Conservation (phyloP, 805 yeast genomes). For the Ogataea nakhonphanomensis region DNA sequence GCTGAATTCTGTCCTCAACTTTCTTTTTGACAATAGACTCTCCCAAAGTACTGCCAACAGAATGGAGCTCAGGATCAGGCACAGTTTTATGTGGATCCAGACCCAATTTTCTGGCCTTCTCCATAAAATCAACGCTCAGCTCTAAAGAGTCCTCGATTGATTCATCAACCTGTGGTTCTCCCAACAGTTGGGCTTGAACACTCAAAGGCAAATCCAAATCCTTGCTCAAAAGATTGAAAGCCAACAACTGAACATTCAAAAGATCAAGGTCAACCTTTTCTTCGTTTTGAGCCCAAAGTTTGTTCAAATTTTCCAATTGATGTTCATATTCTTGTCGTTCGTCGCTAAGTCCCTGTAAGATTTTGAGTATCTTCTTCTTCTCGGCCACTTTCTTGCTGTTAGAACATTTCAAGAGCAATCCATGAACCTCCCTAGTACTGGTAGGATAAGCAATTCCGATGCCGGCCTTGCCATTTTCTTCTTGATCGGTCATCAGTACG, state of each 20-base stretch:
- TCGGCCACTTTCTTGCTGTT: slow-evolving; percentile 32
- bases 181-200: slow-evolving; percentile 39
- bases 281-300: slow-evolving; percentile 23
- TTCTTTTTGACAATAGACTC: slow-evolving; percentile 54
- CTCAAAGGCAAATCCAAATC: slow-evolving; percentile 62
- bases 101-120: slow-evolving; percentile 42
- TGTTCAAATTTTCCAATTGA: slow-evolving; percentile 31
- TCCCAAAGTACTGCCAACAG: slow-evolving; percentile 47
- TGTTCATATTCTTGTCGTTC: slow-evolving; percentile 37
- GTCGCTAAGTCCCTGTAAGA: slow-evolving; percentile 38
- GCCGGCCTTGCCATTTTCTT: slow-evolving; percentile 4
- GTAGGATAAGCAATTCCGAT: slow-evolving; percentile 20
- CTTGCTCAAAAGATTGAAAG: slow-evolving; percentile 60
- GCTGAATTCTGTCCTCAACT: slow-evolving; percentile 54
- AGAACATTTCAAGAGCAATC: slow-evolving; percentile 27
- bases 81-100: slow-evolving; percentile 28
- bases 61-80: slow-evolving; percentile 35
- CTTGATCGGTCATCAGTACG: slow-evolving; percentile 7
- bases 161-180: slow-evolving; percentile 10
- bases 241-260: slow-evolving; percentile 56
- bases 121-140: slow-evolving; percentile 28
- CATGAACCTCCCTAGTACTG: slow-evolving; percentile 24
- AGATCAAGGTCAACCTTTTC: slow-evolving; percentile 42
- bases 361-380: slow-evolving; percentile 41
- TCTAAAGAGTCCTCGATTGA: slow-evolving; percentile 2